Conservation (phyloP, 768 basidiomycete species). For the Tubosaeta sp. region DNA sequence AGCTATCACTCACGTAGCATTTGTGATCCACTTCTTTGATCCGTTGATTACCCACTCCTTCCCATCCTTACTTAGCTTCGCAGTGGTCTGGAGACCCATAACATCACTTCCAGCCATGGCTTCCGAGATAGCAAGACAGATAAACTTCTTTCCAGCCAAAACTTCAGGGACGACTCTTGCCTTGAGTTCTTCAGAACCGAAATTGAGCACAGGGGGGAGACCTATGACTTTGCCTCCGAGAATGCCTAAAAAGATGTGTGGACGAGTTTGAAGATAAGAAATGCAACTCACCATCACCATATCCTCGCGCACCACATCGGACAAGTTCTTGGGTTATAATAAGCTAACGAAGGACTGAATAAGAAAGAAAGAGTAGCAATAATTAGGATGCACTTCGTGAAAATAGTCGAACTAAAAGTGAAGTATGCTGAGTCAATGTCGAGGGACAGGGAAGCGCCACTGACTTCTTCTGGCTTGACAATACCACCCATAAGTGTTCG, state of each 20-base stretch:
- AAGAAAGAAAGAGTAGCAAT: not conserved
- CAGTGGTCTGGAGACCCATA: slow-evolving; percentile 55
- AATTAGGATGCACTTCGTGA: slow-evolving; percentile 54
- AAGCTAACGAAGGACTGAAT: slow-evolving; percentile 31
- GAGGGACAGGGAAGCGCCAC: slow-evolving; percentile 8
- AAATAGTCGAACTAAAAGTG: slow-evolving; percentile 58
- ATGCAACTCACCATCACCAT: slow-evolving; percentile 52
- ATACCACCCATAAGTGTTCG: slow-evolving; percentile 67
- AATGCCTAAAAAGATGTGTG: slow-evolving; percentile 24
- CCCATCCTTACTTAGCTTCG: slow-evolving; percentile 61
- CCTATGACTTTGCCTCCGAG: slow-evolving; percentile 65
- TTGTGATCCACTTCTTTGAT: slow-evolving; percentile 74
- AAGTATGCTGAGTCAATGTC: slow-evolving; percentile 8
- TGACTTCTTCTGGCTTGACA: slow-evolving; percentile 70
- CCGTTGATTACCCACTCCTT: slow-evolving; percentile 68
- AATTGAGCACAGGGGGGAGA: slow-evolving; percentile 69
- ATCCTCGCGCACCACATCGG: slow-evolving; percentile 55
- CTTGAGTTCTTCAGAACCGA: slow-evolving; percentile 50
- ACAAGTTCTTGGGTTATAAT: slow-evolving; percentile 63
- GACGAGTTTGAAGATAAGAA: not conserved
- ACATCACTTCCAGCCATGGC: slow-evolving; percentile 75
- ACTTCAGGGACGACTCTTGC: slow-evolving; percentile 47
- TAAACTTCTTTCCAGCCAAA: slow-evolving; percentile 61
- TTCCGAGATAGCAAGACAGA: slow-evolving; percentile 72
- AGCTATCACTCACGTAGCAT: slow-evolving; percentile 38